Evolutionary conservation across 331 rosid species (phyloP), one percentile per base, ranked within the genome.

Genomic region (Cydonia oblonga): DNA sequence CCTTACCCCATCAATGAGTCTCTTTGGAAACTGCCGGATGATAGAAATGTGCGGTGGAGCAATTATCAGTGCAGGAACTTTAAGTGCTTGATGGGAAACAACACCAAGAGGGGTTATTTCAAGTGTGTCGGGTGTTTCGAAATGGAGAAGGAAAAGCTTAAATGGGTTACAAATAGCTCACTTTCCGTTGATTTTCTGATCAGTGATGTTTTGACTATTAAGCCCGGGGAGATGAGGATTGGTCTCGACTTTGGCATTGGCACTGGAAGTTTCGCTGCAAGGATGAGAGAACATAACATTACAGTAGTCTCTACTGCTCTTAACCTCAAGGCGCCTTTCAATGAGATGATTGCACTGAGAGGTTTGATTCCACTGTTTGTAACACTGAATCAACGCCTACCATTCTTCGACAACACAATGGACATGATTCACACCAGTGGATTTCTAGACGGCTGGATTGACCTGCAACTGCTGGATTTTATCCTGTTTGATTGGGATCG

Each of bases 271-370:
- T 95, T 91, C 74, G 99, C 96, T 12, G 99, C 99, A 66, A 88
- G 96, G 75, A 95, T 95, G 97, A 88, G 87, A 80, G 99, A 91
- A 70, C 69, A 81, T 5, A 84, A 89, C 74, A 91, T 89, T 30
- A 91, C 97, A 26, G 81, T 95, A 68, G 76, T 91, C 24, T 75
- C 96, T 54, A 88, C 96, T 12, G 97, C 98, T 32, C 67, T 91
- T 13, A 95, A 95, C 77, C 84, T 91, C 59, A 96, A 96, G 20
- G 97, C 96, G 63, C 98, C 98, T 46, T 95, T 89, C 85, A 95
- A 80, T 66, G 98, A 95, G 80, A 83, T 84, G 75, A 91, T 95
- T 66, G 96, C 98, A 33, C 79, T 89, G 0, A 85, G 98, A 78
- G 98, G 98, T 58, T 79, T 95, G 83, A 22, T 95, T 72, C 97